Evolutionary conservation across 2,329 filamentous ascomycete species (phyloP), one percentile per base, ranked within the genome.

Genomic region (Acephala macrosclerotiorum): DNA sequence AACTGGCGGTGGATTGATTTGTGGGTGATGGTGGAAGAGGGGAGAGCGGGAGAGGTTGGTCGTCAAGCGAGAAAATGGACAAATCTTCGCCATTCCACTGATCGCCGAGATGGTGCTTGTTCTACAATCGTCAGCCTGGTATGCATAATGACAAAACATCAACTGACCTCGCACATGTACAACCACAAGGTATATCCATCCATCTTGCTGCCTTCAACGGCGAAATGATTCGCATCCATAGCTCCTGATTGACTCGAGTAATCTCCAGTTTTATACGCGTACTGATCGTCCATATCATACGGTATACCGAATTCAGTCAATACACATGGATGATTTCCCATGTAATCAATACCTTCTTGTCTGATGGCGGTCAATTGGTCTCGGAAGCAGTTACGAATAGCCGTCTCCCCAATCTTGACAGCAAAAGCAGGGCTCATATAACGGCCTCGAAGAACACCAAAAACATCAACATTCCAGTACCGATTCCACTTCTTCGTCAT

Each of bases 401-500:
- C 95, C 2, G 89, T 92, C 81, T 98, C 95, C 57, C 96, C 96
- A 56, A 99, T 84, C 75, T 94, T 96, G 77, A 99, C 91, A 3
- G 93, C 96, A 75, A 99, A 95, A 0, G 93, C 93, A 14, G 96
- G 96, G 25, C 91, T 91, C 71, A 92, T 83, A 75, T 99, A 99
- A 70, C 90, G 91, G 14, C 96, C 96, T 55, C 96, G 90, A 51
- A 99, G 83, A 16, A 99, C 87, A 2, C 96, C 96, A 59, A 99
- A 89, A 4, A 99, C 93, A 76, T 99, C 96, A 8, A 99, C 91
- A 72, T 99, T 99, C 91, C 96, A 99, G 18, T 91, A 89, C 45
- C 94, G 91, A 76, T 98, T 99, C 96, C 96, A 99, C 78, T 97
- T 97, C 80, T 99, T 99, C 14, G 93, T 98, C 86, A 99, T 92